A percentile compares a stretch with the other conserved stretches of the same genome.
phyloP scores from a whole-genome alignment of 495 filamentous ascomycete genomes.

The Penicillium psychrofluorescens region DNA sequence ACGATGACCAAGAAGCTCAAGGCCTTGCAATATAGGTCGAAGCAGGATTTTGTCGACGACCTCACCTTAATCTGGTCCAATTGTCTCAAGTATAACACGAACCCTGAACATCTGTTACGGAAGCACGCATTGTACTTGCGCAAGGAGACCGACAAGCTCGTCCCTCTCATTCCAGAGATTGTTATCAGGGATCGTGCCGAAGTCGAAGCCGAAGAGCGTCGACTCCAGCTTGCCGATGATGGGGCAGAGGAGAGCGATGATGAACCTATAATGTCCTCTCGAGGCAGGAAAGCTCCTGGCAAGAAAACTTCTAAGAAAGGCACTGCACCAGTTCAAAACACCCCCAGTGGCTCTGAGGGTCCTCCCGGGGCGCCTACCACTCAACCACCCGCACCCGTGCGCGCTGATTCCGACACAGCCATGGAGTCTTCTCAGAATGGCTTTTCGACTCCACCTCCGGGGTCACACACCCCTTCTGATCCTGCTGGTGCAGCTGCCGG shows the following conservation, averaged over 20 bases:
- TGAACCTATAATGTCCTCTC: slow-evolving; percentile 95
- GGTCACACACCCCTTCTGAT: slow-evolving; percentile 71
- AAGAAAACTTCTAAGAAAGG: slow-evolving; percentile 70
- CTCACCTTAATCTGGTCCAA: slow-evolving; percentile 95
- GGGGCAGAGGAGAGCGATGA: slow-evolving; percentile 90
- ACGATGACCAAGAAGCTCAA: slow-evolving; percentile 98
- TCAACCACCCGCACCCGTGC: slow-evolving; percentile 43
- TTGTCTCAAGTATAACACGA: slow-evolving; percentile 90
- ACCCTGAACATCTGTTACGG: slow-evolving; percentile 76
- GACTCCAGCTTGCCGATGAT: slow-evolving; percentile 66
- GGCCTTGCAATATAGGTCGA: slow-evolving; percentile 77
- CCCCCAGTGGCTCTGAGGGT: slow-evolving; percentile 58
- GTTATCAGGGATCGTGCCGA: slow-evolving; percentile 83
- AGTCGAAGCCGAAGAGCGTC: slow-evolving; percentile 91
- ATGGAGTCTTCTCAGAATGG: slow-evolving; percentile 73
- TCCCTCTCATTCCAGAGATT: slow-evolving; percentile 91
- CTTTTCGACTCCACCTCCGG: slow-evolving; percentile 71
- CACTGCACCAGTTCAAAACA: slow-evolving; percentile 62
- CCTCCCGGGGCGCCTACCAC: slow-evolving; percentile 55
- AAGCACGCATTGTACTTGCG: slow-evolving; percentile 95
- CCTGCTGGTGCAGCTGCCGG: slow-evolving; percentile 54
- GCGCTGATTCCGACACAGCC: slow-evolving; percentile 56
- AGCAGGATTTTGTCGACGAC: slow-evolving; percentile 89
- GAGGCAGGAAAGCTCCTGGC: slow-evolving; percentile 82
- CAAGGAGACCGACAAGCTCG: slow-evolving; percentile 91